Evolutionary conservation across 1,139 yeast species (phyloP).

Genomic region (Spathaspora jeffriesii): DNA sequence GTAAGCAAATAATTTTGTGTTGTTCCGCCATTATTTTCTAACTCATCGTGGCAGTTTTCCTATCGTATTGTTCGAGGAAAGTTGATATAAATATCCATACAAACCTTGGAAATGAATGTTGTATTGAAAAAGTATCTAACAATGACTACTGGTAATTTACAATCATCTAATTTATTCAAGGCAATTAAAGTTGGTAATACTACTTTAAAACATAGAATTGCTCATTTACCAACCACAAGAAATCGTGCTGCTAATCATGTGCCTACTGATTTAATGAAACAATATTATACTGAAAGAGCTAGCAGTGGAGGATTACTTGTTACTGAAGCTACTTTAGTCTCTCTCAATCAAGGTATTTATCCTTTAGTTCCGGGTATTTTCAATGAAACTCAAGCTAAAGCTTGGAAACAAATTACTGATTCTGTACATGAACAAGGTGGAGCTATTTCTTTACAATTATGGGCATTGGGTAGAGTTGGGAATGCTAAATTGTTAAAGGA

Average conservation of each 20-base stretch:
- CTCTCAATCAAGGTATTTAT: conserved; percentile 35
- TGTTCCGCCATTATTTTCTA: neutral
- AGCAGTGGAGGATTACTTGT: conserved; percentile 52
- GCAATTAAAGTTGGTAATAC: conserved; percentile 47
- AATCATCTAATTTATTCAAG: conserved; percentile 39
- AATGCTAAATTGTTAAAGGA: conserved; percentile 41
- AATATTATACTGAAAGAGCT: conserved; percentile 58
- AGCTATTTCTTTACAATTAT: conserved; percentile 51
- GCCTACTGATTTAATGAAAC: conserved; percentile 47
- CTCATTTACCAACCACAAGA: conserved; percentile 58
- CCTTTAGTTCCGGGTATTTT: conserved; percentile 56
- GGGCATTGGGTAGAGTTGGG: conserved; percentile 62
- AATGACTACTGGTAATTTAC: conserved; percentile 4
- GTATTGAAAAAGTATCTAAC: neutral
- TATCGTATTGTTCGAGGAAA: neutral
- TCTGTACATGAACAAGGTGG: conserved; percentile 16
- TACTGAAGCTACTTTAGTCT: conserved; percentile 35
- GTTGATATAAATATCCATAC: neutral
- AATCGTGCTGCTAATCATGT: conserved; percentile 39
- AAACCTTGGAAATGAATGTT: neutral
- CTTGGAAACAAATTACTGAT: conserved; percentile 54
- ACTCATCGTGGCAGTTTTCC: neutral
- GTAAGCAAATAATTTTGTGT: neutral
- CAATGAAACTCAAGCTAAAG: conserved; percentile 44
- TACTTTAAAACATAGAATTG: conserved; percentile 41